phyloP scores from a whole-genome alignment of 2,329 filamentous ascomycete genomes.

The Hypoxylon sp. region DNA sequence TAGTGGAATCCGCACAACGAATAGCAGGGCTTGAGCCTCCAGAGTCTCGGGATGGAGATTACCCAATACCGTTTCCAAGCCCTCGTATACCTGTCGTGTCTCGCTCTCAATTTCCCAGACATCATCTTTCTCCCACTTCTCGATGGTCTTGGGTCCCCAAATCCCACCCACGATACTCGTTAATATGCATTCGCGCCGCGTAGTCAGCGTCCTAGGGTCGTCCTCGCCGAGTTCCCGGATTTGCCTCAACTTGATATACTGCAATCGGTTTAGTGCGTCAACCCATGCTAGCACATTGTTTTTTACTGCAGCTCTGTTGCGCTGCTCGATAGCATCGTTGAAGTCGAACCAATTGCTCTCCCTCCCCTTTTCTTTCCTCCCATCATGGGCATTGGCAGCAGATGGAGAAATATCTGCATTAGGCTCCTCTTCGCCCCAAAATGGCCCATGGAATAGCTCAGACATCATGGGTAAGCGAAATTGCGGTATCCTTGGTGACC shows the following conservation, averaged over 20 bases:
- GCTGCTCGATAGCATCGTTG: constrained; percentile 17
- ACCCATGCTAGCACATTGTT: constrained; percentile 1
- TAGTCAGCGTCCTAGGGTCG: constrained; percentile 2
- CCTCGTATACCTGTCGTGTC: constrained; percentile 6
- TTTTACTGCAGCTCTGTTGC: constrained; percentile 11
- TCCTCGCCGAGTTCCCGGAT: background rate
- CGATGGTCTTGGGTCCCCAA: constrained; percentile 18
- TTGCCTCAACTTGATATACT: constrained; percentile 23
- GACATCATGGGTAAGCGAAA: background rate
- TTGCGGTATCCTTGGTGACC: background rate
- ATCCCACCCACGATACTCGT: constrained; percentile 20
- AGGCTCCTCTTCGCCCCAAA: background rate
- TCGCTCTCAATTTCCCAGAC: constrained; percentile 9
- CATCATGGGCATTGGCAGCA: too few relatives aligned
- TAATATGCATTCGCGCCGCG: constrained; percentile 22
- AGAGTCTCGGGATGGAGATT: constrained; percentile 14
- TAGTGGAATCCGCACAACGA: constrained; percentile 19
- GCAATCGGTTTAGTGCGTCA: constrained; percentile 16
- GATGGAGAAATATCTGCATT: background rate
- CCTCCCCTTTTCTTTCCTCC: background rate
- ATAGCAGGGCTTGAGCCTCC: constrained; percentile 16
- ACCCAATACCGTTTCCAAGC: constrained; percentile 16
- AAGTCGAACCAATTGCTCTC: constrained; percentile 20
- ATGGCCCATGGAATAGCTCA: background rate
- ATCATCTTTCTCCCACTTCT: background rate